phyloP scores from a whole-genome alignment of 371 early-diverging fungal genomes.

The Actinomucor elegans region DNA sequence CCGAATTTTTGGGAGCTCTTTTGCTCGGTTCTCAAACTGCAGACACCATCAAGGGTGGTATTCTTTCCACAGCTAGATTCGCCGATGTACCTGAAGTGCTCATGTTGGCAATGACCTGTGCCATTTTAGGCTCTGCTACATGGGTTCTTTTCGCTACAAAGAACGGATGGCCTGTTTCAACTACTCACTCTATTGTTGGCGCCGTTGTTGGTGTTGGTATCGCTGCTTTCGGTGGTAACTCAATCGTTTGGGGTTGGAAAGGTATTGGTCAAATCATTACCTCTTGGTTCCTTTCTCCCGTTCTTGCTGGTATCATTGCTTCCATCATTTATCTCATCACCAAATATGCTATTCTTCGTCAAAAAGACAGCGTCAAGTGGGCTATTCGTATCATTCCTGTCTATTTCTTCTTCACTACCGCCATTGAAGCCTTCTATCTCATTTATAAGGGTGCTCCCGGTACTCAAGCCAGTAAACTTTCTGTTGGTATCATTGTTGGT shows the following conservation, averaged over 20 bases:
- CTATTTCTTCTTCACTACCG: slow-evolving; percentile 73
- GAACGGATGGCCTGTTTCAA: slow-evolving; percentile 55
- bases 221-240: slow-evolving; percentile 63
- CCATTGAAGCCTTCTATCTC: slow-evolving; percentile 71
- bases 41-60: slow-evolving; percentile 75
- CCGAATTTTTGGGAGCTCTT: slow-evolving; percentile 83
- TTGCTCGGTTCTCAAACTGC: slow-evolving; percentile 73
- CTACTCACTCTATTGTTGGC: slow-evolving; percentile 74
- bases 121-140: slow-evolving; percentile 69
- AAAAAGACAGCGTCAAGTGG: slow-evolving; percentile 67
- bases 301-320: slow-evolving; percentile 65
- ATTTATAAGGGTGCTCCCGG: slow-evolving; percentile 72
- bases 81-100: slow-evolving; percentile 65
- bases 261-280: slow-evolving; percentile 76
- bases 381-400: slow-evolving; percentile 75
- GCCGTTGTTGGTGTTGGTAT: slow-evolving; percentile 81
- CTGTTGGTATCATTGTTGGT: slow-evolving; percentile 53
- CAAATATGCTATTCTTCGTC: slow-evolving; percentile 61
- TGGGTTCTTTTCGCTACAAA: slow-evolving; percentile 80
- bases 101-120: slow-evolving; percentile 83
- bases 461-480: slow-evolving; percentile 37
- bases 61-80: slow-evolving; percentile 60
- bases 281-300: slow-evolving; percentile 79
- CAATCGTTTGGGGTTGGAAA: slow-evolving; percentile 70
- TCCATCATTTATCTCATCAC: slow-evolving; percentile 65